These are phyloP conservation scores for Alternaria novae-zelandiae DNA, from an alignment of 2,329 filamentous ascomycete species.

Conservation along the genomic window DNA sequence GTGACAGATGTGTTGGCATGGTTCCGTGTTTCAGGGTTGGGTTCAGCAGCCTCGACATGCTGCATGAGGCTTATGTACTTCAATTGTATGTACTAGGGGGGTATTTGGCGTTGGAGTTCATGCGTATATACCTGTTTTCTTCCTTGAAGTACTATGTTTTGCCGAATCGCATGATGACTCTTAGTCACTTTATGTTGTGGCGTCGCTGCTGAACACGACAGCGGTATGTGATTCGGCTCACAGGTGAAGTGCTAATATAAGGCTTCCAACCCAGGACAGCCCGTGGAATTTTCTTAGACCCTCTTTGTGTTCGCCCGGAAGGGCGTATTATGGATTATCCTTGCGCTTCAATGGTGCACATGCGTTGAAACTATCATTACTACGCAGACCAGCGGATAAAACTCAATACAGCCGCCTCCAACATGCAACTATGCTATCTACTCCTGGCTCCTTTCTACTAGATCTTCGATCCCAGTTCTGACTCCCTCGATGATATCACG, in stretches of 20 bases:
- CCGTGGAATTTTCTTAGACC: neutral
- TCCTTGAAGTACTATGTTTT: neutral
- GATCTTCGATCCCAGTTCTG: neutral
- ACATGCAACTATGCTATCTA: neutral
- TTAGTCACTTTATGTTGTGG: neutral
- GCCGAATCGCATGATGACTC: neutral
- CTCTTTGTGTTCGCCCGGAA: neutral
- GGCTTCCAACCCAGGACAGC: neutral
- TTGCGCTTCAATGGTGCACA: neutral
- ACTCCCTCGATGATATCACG: constrained; percentile 24
- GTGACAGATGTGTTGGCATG: neutral
- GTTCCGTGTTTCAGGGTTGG: neutral
- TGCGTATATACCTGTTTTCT: neutral
- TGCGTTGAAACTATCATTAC: neutral
- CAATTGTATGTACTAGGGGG: neutral
- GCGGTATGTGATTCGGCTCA: neutral
- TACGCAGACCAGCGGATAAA: neutral
- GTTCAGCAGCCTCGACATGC: neutral
- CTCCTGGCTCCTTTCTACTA: neutral
- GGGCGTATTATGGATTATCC: neutral
- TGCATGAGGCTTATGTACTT: neutral
- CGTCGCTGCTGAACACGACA: neutral
- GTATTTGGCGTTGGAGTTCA: neutral
- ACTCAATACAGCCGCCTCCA: neutral
- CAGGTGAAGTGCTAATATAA: neutral